Base-by-base conservation (phyloP, 192 early-diverging fungal genomes). In the Phycomyces blakesleeanus region DNA sequence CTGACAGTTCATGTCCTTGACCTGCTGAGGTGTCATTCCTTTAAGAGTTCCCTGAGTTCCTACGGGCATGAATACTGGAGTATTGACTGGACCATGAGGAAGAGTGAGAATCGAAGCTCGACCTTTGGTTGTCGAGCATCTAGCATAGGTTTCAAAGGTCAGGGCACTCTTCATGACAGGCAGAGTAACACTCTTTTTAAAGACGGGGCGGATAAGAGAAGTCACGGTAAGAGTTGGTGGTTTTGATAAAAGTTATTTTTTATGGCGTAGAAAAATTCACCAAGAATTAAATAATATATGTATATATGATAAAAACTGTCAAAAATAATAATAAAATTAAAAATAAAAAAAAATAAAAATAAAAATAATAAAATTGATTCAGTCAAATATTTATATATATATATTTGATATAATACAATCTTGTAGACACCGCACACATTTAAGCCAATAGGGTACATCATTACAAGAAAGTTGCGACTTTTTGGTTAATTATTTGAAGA, bases 21-120 rank as follows among this genome's bases (percentile, higher is more conserved):
- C 68, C 67, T 94, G 92, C 39, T 85, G 69, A 22, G 85, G 81
- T 14, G 90, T 90, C 64, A 94, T 73, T 38, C 92, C 92, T 65
- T 94, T 94, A 63, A 94, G 80, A 11, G 89, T 84, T 16, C 88
- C 92, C 78, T 90, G 88, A 11, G 92, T 94, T 9, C 86, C 92
- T 27, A 94, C 92, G 2, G 92, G 92, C 92, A 94, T 94, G 55
- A 94, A 94, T 68, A 91, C 87, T 29, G 92, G 92, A 25, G 87
- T 87, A 57, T 86, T 83, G 24, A 90, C 90, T 7, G 85, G 87
- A 56, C 85, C 88, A 79, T 94, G 92, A 47, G 92, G 92, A 55
- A 94, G 73, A 18, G 78, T 83, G 67, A 94, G 80, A n/a, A 83
- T 69, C 9, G 88, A 80, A 1, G 85, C 86, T 42, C 90, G 78